Evolutionary conservation across 805 yeast species (phyloP).

Genomic region (Maudiozyma serrabonitensis): DNA sequence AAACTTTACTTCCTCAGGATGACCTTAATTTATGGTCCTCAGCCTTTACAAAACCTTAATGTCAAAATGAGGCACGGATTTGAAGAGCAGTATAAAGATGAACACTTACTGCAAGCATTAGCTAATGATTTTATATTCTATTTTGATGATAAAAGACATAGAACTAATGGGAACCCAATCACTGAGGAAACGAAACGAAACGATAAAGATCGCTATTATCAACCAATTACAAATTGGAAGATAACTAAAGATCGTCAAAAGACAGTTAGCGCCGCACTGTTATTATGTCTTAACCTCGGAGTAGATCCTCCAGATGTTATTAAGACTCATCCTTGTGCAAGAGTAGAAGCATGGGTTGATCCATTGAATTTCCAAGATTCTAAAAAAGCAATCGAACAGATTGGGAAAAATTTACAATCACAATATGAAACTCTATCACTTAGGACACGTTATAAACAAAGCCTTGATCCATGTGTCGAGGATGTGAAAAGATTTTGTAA

Average conservation of each 20-base stretch:
- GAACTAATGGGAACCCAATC: slow-evolving; percentile 76
- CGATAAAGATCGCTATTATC: slow-evolving; percentile 41
- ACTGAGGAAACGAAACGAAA: slow-evolving; percentile 41
- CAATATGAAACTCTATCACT: slow-evolving; percentile 86
- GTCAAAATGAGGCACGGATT: slow-evolving; percentile 60
- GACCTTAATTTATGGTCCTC: slow-evolving; percentile 27
- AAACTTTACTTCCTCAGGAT: slow-evolving; percentile 4
- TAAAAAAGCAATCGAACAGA: slow-evolving; percentile 81
- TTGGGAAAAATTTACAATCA: slow-evolving; percentile 77
- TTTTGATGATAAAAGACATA: slow-evolving; percentile 86
- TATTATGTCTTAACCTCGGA: slow-evolving; percentile 82
- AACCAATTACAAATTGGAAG: slow-evolving; percentile 84
- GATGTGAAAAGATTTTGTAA: slow-evolving; percentile 89
- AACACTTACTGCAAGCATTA: slow-evolving; percentile 43
- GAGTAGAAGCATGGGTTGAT: slow-evolving; percentile 87
- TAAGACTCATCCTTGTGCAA: slow-evolving; percentile 88
- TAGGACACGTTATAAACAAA: slow-evolving; percentile 82
- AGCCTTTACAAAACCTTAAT: slow-evolving; percentile 40
- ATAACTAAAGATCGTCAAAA: slow-evolving; percentile 81
- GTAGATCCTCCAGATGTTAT: slow-evolving; percentile 96
- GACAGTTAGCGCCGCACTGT: slow-evolving; percentile 87
- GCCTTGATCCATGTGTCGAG: slow-evolving; percentile 90
- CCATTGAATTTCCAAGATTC: slow-evolving; percentile 75
- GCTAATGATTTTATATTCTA: slow-evolving; percentile 70
- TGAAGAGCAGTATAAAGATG: slow-evolving; percentile 42